Conservation (phyloP, 169 alveolate genomes). For the Eimeria praecox region DNA sequence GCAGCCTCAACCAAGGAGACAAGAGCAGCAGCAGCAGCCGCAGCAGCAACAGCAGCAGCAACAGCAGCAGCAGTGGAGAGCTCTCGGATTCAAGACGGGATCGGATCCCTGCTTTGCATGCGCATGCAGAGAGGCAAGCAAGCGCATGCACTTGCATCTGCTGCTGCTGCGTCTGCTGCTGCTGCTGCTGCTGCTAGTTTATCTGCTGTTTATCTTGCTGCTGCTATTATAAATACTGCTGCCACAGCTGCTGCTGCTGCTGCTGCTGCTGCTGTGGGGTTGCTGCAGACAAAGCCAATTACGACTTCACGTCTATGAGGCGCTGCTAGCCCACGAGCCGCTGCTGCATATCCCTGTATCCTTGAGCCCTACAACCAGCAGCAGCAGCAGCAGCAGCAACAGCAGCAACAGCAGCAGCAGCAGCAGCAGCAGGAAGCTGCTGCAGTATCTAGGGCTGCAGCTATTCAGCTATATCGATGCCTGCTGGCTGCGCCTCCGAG, state of each 20-base stretch:
- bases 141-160: neutral
- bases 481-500: slow-evolving; percentile 72
- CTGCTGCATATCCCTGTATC: slow-evolving; percentile 47
- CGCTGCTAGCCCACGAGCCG: slow-evolving; percentile 75
- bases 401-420: slow-evolving; percentile 39
- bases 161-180: slow-evolving; percentile 3
- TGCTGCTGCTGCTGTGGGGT: slow-evolving; percentile 29
- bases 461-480: slow-evolving; percentile 65
- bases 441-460: slow-evolving; percentile 68
- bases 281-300: too few species aligned
- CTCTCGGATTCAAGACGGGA: neutral
- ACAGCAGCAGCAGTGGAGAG: slow-evolving; percentile 24
- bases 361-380: neutral
- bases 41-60: slow-evolving; percentile 55
- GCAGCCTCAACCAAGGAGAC: neutral
- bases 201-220: neutral
- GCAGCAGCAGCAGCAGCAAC: slow-evolving; percentile 22
- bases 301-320: slow-evolving; percentile 67
- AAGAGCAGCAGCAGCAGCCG: slow-evolving; percentile 31
- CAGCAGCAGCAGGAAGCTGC: slow-evolving; percentile 27
- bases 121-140: neutral
- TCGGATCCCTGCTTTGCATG: neutral
- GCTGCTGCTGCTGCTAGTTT: neutral
- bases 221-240: neutral
- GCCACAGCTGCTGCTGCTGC: slow-evolving; percentile 7